A percentile compares a stretch with the other conserved stretches of the same genome.
Conservation (phyloP, 75 land plant species). For the Ceratopteris richardii region DNA sequence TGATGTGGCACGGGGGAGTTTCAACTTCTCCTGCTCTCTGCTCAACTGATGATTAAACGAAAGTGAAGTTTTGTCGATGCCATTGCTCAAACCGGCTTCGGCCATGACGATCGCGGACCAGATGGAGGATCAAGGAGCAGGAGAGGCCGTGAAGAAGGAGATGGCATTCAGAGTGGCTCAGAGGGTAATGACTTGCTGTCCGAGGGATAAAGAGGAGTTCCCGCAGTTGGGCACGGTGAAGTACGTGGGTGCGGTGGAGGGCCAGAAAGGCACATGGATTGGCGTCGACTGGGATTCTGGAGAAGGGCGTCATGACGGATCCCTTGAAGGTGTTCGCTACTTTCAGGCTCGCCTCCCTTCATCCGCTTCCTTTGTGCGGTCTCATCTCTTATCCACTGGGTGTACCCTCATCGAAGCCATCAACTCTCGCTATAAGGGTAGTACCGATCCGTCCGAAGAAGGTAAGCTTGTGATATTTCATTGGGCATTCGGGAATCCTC, state of each 20-base stretch:
- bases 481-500: too few relatives aligned
- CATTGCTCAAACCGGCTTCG: too few relatives aligned
- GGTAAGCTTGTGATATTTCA: too few relatives aligned
- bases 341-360: conserved; percentile 31
- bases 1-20: too few relatives aligned
- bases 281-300: conserved; percentile 92
- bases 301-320: conserved; percentile 68
- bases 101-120: too few relatives aligned
- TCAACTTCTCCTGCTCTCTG: too few relatives aligned
- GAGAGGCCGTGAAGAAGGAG: too few relatives aligned
- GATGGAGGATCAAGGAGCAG: too few relatives aligned
- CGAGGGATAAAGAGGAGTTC: not conserved
- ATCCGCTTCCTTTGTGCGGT: conserved; percentile 70
- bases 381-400: conserved; percentile 48
- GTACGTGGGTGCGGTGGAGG: conserved; percentile 61
- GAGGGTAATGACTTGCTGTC: too few relatives aligned
- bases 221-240: conserved; percentile 59
- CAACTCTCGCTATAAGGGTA: conserved; percentile 11
- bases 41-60: too few relatives aligned
- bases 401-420: conserved; percentile 14
- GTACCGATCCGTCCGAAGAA: conserved; percentile 3
- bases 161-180: too few relatives aligned
- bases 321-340: conserved; percentile 61
- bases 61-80: too few relatives aligned
- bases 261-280: conserved; percentile 66